These are phyloP conservation scores for Lagerstroemia speciosa DNA, from an alignment of 345 rosid genomes.

Conservation along the genomic window DNA sequence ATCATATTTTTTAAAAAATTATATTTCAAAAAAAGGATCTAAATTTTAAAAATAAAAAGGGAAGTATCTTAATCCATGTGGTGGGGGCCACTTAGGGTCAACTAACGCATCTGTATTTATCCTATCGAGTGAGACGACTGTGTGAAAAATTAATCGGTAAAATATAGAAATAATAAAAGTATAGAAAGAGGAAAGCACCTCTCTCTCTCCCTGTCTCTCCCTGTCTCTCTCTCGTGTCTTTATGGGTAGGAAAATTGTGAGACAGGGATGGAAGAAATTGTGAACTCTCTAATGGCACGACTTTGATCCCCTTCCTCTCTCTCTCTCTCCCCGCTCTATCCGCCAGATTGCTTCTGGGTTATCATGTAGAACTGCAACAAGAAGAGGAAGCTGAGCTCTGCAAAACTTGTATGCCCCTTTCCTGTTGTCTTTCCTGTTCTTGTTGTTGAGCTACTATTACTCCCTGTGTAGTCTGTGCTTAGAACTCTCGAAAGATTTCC, in stretches of 20 bases:
- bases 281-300: neutral
- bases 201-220: neutral
- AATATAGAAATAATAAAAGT: neutral
- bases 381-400: conserved; percentile 5
- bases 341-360: neutral
- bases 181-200: neutral
- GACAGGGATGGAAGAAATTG: neutral
- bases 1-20: no score
- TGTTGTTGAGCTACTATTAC: neutral
- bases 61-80: no score
- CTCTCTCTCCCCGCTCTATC: neutral
- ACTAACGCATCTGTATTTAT: no score
- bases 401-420: conserved; percentile 4
- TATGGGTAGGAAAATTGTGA: neutral
- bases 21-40: no score
- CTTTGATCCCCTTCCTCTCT: neutral
- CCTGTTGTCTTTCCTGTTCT: neutral
- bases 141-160: no score
- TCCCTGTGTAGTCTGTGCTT: neutral
- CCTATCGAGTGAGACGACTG: no score
- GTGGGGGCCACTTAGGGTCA: no score
- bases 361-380: conserved; percentile 1
- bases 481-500: neutral
- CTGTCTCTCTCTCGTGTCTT: no score
- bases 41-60: no score